A percentile compares a stretch with the other conserved stretches of the same genome.
Conservation (phyloP, 2,329 filamentous ascomycete genomes). For the Hyphodiscus sp. region DNA sequence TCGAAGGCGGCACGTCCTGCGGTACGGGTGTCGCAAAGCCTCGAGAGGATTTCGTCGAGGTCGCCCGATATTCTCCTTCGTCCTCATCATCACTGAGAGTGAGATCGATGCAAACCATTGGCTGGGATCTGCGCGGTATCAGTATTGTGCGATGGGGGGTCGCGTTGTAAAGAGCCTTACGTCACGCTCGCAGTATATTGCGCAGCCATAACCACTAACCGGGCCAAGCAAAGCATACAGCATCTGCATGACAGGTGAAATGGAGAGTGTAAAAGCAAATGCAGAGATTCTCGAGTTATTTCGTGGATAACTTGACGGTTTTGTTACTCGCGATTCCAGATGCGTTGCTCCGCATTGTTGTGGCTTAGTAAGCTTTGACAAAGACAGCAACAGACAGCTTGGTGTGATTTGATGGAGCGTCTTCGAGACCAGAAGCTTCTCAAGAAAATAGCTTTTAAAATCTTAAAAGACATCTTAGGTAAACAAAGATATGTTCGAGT, state of each 20-base stretch:
- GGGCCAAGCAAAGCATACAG: neutral
- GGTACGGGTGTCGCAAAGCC: neutral
- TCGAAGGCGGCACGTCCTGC: neutral
- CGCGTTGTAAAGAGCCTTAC: neutral
- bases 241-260: no score
- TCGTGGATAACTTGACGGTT: no score
- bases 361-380: neutral
- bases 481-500: no score
- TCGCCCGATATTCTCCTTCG: neutral
- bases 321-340: neutral
- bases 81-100: slow-evolving; percentile 8
- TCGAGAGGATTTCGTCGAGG: neutral
- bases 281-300: no score
- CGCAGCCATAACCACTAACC: neutral
- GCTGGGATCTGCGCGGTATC: neutral
- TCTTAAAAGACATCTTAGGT: no score
- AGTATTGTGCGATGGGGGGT: neutral
- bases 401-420: no score
- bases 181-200: neutral
- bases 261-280: no score
- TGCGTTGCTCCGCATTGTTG: neutral
- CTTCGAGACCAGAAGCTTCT: no score
- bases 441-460: no score
- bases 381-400: no score
- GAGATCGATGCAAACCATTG: slow-evolving; percentile 3